Percentiles rank a stretch among this genome's conserved stretches.
These are phyloP conservation scores for Camellia oleifera DNA, from an alignment of 179 eudicot species.

Conservation along the genomic window DNA sequence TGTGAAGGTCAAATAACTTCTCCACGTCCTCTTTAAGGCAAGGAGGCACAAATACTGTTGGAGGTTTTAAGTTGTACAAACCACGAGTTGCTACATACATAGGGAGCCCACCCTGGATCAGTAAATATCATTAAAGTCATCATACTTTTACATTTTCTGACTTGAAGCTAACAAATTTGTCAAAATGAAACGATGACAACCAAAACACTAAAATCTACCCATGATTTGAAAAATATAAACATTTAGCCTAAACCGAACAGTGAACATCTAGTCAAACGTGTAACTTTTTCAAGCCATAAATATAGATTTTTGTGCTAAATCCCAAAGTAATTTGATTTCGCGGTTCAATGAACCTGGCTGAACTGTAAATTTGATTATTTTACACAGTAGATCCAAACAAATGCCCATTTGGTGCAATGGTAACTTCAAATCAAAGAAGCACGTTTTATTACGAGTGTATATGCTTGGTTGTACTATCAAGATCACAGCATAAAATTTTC, in stretches of 20 bases:
- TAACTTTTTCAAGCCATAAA: background rate
- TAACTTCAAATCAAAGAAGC: background rate
- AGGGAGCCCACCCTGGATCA: conserved; percentile 87
- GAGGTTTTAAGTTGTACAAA: conserved; percentile 83
- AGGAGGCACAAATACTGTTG: conserved; percentile 85
- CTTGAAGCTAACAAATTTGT: background rate
- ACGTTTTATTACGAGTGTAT: background rate
- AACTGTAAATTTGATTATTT: background rate
- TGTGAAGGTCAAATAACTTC: conserved; percentile 75
- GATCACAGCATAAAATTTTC: background rate
- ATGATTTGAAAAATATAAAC: background rate
- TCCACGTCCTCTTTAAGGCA: conserved; percentile 87
- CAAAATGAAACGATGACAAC: conserved; percentile 4
- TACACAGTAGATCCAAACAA: background rate
- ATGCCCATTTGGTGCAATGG: conserved; percentile 8
- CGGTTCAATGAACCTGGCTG: background rate
- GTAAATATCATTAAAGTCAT: conserved; percentile 3
- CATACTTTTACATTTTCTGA: background rate
- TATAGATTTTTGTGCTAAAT: background rate
- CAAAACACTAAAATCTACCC: background rate
- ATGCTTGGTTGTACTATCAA: background rate
- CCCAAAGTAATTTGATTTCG: background rate
- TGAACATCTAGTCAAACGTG: background rate
- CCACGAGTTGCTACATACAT: conserved; percentile 97
- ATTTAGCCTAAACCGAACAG: background rate